Evolutionary conservation across 208 protist species (phyloP), one percentile per base, ranked within the genome.

Genomic region (Eutreptiella sp.): DNA sequence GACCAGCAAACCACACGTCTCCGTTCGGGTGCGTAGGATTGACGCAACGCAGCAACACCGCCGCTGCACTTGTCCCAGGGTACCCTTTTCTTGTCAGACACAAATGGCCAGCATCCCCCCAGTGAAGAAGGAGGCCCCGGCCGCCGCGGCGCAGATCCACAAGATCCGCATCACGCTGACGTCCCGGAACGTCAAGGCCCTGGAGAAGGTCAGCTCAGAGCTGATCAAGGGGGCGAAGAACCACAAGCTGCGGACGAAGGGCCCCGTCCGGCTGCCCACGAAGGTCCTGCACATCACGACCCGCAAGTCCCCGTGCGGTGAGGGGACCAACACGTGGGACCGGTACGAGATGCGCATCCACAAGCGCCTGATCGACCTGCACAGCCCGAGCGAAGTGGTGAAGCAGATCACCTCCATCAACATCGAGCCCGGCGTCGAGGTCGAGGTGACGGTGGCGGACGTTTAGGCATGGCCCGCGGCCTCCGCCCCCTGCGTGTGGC

Each of bases 281-380:
- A 96, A 96, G 77, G 81, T 80, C 46, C 89, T 99, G 66, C 85
- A 83, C 64, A 92, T 99, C 68, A 98, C 94, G 39, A 97, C 93
- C 63, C 84, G 96, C 73, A 99, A 99, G 82, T 96, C 95, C 46
- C 96, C 97, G 67, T 98, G 94, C 88, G 97, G 97, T 96, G 95
- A 99, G 80, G 97, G 96, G 91, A 97, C 96, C 67, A 99, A 98
- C 80, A 99, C 97, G 41, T 99, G 94, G 93, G 95, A 99, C 78
- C 85, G 88, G 38, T 99, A 90, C 66, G 92, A 99, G 84, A 95
- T 99, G 94, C 90, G 96, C 75, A 95, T 99, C 81, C 96, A 98
- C 94, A 99, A 99, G 90, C 93, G 97, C 77, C 73, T 99, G 50
- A 96, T 99, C 68, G 93, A 98, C 78, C 81, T 99, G 38, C 74